Evolutionary conservation across 768 basidiomycete species (phyloP), one percentile per base, ranked within the genome.

Genomic region (Rickenella mellea): DNA sequence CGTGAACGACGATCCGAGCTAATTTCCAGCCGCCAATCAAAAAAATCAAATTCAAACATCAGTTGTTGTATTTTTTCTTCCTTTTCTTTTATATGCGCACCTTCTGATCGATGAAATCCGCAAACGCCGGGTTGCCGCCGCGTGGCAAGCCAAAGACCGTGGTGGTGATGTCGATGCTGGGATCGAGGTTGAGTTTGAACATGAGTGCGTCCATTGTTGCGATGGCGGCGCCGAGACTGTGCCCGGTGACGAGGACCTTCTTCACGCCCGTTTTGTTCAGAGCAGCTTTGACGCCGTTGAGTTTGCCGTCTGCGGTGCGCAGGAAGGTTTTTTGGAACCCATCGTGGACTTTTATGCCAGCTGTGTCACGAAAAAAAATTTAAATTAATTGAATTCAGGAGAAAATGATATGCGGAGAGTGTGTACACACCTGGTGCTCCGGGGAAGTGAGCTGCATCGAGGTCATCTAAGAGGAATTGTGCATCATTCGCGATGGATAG

Each of bases 221-320:
- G 29, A 73, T 57, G 2, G 70, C 70, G 8, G 66, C 70, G 26
- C 70, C 70, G 6, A 74, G 57, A 4, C 67, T 66, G 47, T 69
- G 72, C 1, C 70, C 69, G 31, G 69, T 64, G 19, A 70, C 42
- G 2, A 68, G 62, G 24, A 74, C 65, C 14, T 64, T 66, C 33
- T 46, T 59, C 10, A 51, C 52, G 7, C 48, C 56, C 17, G 41
- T 62, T 15, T 41, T 55, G n/a, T 47, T 45, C 17, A 69, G 51
- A 8, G 52, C 60, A 21, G 49, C 39, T 36, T 55, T 48, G 4
- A 67, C 62, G 8, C 57, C 54, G 1, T 57, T 45, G 11, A 67
- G 49, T 10, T 67, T 42, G 11, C 48, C 47, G 32, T 62, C 62
- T 8, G 68, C 64, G 12, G 66, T 64, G 27, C 66, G 58, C 35